Conservation (phyloP, 2,329 filamentous ascomycete genomes). For the Ceratocystis destructans region DNA sequence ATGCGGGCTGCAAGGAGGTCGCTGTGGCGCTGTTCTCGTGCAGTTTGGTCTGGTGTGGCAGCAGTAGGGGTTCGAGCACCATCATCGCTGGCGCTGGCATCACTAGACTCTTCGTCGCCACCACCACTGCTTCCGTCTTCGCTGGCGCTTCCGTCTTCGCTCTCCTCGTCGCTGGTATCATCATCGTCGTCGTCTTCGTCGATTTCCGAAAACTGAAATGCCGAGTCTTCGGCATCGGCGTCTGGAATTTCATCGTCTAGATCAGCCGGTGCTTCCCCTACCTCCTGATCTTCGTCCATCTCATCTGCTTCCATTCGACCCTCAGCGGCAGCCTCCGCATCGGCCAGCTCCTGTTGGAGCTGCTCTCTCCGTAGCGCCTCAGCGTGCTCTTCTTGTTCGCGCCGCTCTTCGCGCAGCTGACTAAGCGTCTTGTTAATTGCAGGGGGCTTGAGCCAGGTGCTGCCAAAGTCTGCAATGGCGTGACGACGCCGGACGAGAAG, state of each 20-base stretch:
- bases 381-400: conserved; percentile 76
- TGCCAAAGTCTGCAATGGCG: conserved; percentile 77
- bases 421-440: conserved; percentile 81
- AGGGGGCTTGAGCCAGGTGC: conserved; percentile 78
- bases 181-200: conserved; percentile 32
- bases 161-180: background rate
- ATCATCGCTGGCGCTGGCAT: background rate
- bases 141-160: background rate
- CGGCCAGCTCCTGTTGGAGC: conserved; percentile 59
- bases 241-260: conserved; percentile 63
- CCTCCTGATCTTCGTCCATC: conserved; percentile 44
- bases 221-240: conserved; percentile 38
- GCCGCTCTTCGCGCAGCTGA: conserved; percentile 76
- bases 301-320: conserved; percentile 34
- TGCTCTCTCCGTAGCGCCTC: conserved; percentile 58
- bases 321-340: conserved; percentile 39
- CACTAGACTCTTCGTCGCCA: conserved; percentile 26
- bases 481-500: conserved; percentile 61
- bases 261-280: conserved; percentile 39
- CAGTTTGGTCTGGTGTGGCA: conserved; percentile 24
- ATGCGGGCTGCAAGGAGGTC: conserved; percentile 38
- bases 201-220: conserved; percentile 26
- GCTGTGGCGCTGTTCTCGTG: conserved; percentile 34
- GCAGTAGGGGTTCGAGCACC: conserved; percentile 22
- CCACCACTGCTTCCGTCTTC: conserved; percentile 20